Evolutionary conservation across 306 rosid genomes (phyloP).

Genomic region (Datisca glomerata): DNA sequence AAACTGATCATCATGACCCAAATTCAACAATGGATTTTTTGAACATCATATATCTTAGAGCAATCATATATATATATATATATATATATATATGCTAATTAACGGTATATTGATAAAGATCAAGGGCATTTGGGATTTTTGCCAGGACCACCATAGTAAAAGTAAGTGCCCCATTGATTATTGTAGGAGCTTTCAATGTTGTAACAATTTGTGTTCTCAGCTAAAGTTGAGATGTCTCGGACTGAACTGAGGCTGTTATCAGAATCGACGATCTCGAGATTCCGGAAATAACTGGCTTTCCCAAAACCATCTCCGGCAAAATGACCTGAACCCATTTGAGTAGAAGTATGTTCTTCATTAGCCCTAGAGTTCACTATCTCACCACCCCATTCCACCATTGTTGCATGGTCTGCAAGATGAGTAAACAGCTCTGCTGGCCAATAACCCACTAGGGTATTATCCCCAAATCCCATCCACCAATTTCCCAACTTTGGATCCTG

Average conservation of each 20-base stretch:
- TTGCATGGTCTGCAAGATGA: slow-evolving; percentile 67
- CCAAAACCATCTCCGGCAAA: slow-evolving; percentile 78
- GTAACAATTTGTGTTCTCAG: slow-evolving; percentile 73
- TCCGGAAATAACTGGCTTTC: slow-evolving; percentile 83
- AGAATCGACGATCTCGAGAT: slow-evolving; percentile 74
- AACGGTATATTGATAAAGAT: slow-evolving; percentile 2
- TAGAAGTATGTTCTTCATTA: slow-evolving; percentile 63
- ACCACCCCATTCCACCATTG: slow-evolving; percentile 99
- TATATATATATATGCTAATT: neutral
- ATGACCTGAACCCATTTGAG: slow-evolving; percentile 89
- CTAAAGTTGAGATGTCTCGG: slow-evolving; percentile 43
- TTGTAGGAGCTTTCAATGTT: slow-evolving; percentile 51
- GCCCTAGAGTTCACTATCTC: slow-evolving; percentile 75
- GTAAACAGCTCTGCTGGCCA: slow-evolving; percentile 92
- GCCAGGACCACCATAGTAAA: slow-evolving; percentile 94
- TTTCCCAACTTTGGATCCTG: slow-evolving; percentile 85
- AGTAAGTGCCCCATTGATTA: slow-evolving; percentile 75
- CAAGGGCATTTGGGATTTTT: slow-evolving; percentile 45
- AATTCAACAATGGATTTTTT: neutral
- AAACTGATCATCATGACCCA: neutral
- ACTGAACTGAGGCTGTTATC: slow-evolving; percentile 68
- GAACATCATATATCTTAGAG: neutral
- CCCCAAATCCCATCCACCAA: slow-evolving; percentile 98
- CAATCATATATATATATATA: neutral
- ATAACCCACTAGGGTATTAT: slow-evolving; percentile 59